Percentiles rank a stretch among this genome's conserved stretches.
These are phyloP conservation scores for Leccinum uliginosum DNA, from an alignment of 768 basidiomycete species.

Conservation along the genomic window DNA sequence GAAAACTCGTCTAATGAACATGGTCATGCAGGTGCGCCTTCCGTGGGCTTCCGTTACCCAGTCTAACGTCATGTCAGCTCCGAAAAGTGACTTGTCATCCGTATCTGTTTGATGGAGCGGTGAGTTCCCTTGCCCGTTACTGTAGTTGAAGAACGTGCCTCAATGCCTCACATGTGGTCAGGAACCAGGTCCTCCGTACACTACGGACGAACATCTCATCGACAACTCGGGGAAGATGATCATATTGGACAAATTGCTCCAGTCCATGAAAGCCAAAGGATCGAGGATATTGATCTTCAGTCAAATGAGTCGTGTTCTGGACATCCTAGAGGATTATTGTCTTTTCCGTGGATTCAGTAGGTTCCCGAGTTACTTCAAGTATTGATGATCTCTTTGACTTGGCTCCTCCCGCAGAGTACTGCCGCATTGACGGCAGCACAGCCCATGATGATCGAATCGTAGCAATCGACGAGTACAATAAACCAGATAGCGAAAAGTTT, in stretches of 20 bases:
- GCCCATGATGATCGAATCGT: constrained; percentile 94
- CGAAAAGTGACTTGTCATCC: constrained; percentile 90
- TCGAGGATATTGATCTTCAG: constrained; percentile 96
- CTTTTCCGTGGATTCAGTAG: constrained; percentile 83
- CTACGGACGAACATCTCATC: constrained; percentile 94
- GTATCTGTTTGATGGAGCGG: constrained; percentile 91
- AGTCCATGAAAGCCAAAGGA: constrained; percentile 86
- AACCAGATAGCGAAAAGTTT: constrained; percentile 89
- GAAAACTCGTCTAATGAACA: constrained; percentile 95
- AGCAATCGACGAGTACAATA: constrained; percentile 98
- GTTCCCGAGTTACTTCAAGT: constrained; percentile 25
- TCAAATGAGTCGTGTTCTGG: constrained; percentile 97
- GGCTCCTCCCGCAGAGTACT: constrained; percentile 62
- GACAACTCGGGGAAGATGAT: constrained; percentile 97
- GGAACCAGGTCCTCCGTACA: constrained; percentile 98
- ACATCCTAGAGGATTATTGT: constrained; percentile 97
- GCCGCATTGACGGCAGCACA: constrained; percentile 93
- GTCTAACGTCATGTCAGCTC: constrained; percentile 33
- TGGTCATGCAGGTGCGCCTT: constrained; percentile 90
- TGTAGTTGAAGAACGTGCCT: not conserved
- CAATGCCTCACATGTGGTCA: constrained; percentile 20
- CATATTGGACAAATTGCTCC: constrained; percentile 90
- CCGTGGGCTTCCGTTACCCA: not conserved
- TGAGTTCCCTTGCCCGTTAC: constrained; percentile 30
- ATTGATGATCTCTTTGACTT: constrained; percentile 3